These are phyloP conservation scores for Phaeosphaeriaceae sp. DNA, from an alignment of 2,329 filamentous ascomycete genomes.

Conservation along the genomic window DNA sequence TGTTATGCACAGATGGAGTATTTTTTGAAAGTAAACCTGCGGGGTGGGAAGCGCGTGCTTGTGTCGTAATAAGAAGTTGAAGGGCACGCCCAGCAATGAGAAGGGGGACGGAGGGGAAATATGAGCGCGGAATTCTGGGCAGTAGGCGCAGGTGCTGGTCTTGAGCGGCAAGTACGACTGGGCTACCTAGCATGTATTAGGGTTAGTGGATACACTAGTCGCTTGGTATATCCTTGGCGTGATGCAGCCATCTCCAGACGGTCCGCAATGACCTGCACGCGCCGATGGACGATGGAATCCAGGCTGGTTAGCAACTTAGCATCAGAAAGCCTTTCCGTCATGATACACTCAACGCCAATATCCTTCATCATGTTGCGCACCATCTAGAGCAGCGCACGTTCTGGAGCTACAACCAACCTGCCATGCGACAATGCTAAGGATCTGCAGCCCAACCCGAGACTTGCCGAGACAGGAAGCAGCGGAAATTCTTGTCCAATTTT, in stretches of 20 bases:
- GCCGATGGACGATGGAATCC: too few species aligned
- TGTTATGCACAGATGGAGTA: constrained; percentile 4
- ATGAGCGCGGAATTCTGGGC: constrained; percentile 6
- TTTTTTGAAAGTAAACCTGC: background rate
- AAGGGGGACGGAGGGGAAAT: constrained; percentile 8
- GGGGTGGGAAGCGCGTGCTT: constrained; percentile 6
- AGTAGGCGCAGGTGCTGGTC: constrained; percentile 4
- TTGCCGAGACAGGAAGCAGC: too few species aligned
- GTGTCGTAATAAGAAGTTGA: constrained; percentile 10
- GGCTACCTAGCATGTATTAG: background rate
- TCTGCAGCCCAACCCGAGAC: too few species aligned
- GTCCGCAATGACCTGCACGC: too few species aligned
- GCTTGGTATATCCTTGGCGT: background rate
- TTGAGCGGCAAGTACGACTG: background rate
- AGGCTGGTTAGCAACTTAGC: too few species aligned
- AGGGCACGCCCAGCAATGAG: constrained; percentile 4
- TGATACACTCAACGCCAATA: too few species aligned
- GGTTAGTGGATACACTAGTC: background rate
- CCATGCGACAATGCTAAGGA: too few species aligned
- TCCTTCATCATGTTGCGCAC: too few species aligned
- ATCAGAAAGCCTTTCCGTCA: too few species aligned
- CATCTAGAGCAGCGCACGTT: too few species aligned
- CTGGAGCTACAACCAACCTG: too few species aligned
- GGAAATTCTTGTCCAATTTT: too few species aligned
- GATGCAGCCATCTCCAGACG: background rate